A percentile compares a stretch with the other conserved stretches of the same genome.
phyloP scores from a whole-genome alignment of 345 rosid genomes.

The Viola odorata region DNA sequence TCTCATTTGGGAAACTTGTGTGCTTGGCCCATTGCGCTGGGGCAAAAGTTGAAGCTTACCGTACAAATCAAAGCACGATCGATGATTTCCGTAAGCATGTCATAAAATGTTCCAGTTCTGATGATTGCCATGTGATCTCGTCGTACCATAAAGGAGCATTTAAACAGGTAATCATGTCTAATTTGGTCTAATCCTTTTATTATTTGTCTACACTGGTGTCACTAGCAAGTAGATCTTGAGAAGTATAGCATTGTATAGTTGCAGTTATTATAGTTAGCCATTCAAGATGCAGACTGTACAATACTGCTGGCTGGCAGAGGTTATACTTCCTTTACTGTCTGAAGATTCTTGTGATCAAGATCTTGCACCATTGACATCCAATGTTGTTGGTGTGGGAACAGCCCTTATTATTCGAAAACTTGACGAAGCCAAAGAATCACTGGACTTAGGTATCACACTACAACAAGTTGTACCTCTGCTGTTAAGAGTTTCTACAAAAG shows the following conservation, averaged over 20 bases:
- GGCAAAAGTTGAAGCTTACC: constrained; percentile 83
- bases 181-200: background rate
- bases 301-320: too few species aligned
- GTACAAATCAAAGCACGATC: constrained; percentile 65
- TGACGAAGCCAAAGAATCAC: too few species aligned
- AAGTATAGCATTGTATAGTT: background rate
- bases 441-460: too few species aligned
- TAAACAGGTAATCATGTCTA: constrained; percentile 48
- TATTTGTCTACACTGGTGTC: background rate
- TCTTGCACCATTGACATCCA: too few species aligned
- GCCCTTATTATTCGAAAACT: too few species aligned
- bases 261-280: background rate
- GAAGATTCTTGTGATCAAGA: background rate
- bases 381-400: too few species aligned
- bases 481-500: too few species aligned
- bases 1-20: constrained; percentile 82
- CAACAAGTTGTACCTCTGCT: too few species aligned
- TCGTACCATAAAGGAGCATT: constrained; percentile 68
- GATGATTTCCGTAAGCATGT: constrained; percentile 69
- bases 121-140: constrained; percentile 69
- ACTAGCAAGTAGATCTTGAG: too few species aligned
- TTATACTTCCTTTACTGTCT: background rate
- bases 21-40: constrained; percentile 92
- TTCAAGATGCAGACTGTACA: too few species aligned
- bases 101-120: constrained; percentile 57